These are phyloP conservation scores for Fusarium bactridioides DNA, from an alignment of 2,329 filamentous ascomycete species.

Conservation along the genomic window DNA sequence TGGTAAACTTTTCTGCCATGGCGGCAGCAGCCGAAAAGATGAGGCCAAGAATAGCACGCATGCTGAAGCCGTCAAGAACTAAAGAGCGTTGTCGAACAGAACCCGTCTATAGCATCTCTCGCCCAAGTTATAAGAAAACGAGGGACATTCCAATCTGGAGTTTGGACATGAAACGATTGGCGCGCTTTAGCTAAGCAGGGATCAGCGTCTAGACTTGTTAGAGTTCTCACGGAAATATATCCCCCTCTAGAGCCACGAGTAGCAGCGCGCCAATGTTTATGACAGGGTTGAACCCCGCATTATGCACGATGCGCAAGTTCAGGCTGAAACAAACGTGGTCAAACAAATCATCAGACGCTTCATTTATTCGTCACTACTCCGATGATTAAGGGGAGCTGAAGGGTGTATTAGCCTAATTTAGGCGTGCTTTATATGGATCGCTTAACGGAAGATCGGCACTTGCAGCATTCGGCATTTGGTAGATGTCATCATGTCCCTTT, in stretches of 20 bases:
- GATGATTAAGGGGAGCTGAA: neutral
- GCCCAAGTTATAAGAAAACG: neutral
- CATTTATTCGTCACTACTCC: neutral
- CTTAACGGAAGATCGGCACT: neutral
- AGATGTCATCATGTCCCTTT: neutral
- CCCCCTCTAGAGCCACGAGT: neutral
- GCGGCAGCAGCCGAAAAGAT: neutral
- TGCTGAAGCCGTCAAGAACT: neutral
- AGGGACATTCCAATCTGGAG: too few relatives aligned
- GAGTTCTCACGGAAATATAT: neutral
- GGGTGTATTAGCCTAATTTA: neutral
- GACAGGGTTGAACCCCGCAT: neutral
- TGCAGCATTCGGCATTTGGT: neutral
- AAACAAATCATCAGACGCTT: neutral
- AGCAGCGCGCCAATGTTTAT: neutral
- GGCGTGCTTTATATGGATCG: neutral
- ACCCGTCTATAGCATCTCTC: accelerated
- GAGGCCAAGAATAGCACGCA: conserved; percentile 11
- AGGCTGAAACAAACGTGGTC: neutral
- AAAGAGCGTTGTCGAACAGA: too few relatives aligned
- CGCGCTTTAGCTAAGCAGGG: neutral
- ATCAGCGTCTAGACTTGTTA: neutral
- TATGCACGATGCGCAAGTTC: neutral
- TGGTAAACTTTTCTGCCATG: neutral
- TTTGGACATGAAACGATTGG: neutral